These are phyloP conservation scores for Phytophthora multivora DNA, from an alignment of 352 stramenopile species.

Conservation along the genomic window DNA sequence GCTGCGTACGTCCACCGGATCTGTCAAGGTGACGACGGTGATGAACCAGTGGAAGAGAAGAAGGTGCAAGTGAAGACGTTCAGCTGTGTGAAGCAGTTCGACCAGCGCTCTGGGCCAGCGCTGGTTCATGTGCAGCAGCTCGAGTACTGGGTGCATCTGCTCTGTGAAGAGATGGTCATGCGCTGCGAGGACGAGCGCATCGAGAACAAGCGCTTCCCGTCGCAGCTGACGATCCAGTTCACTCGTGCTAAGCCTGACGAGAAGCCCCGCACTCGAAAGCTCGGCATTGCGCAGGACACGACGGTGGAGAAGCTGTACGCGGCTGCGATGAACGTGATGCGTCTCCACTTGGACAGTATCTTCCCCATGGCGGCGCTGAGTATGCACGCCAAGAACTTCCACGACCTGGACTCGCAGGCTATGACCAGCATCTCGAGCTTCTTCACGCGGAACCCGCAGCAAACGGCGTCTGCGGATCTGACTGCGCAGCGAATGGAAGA, in stretches of 20 bases:
- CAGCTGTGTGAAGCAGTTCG: conserved; percentile 80
- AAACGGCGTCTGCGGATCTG: conserved; percentile 8
- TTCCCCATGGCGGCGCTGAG: conserved; percentile 64
- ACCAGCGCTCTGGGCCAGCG: conserved; percentile 55
- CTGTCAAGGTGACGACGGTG: conserved; percentile 67
- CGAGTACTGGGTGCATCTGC: conserved; percentile 75
- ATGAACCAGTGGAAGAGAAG: conserved; percentile 74
- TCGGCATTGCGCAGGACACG: conserved; percentile 64
- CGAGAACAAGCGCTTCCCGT: conserved; percentile 81
- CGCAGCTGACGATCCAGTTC: conserved; percentile 60
- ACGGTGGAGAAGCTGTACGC: conserved; percentile 59
- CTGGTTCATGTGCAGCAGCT: conserved; percentile 60
- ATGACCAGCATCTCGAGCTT: conserved; percentile 72
- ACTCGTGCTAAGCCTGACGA: conserved; percentile 41
- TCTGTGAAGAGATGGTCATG: conserved; percentile 77
- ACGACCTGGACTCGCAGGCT: conserved; percentile 44
- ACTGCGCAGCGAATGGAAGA: conserved; percentile 28
- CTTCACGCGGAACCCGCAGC: conserved; percentile 47
- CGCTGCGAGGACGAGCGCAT: conserved; percentile 79
- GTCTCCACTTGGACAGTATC: conserved; percentile 52
- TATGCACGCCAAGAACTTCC: conserved; percentile 77
- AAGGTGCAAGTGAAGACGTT: conserved; percentile 74
- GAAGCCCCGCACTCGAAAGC: conserved; percentile 54
- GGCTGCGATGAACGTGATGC: conserved; percentile 55
- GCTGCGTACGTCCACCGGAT: conserved; percentile 59